Base-by-base conservation (phyloP, 208 protist species). In the Trypanosoma cruzi region DNA sequence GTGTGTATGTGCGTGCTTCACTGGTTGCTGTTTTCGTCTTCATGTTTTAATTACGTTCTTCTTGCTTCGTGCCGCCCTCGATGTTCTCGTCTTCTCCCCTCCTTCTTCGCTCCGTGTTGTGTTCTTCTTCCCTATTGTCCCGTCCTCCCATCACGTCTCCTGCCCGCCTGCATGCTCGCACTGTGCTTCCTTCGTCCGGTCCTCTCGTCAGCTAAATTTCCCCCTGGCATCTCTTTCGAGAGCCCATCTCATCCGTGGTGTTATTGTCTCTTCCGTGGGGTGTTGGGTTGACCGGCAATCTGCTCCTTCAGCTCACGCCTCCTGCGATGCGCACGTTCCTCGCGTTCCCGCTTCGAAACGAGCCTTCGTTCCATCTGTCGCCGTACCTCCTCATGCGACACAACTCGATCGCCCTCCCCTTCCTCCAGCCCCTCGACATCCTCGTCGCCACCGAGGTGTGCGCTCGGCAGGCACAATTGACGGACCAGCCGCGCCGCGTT, bases 351-450 rank as follows among this genome's bases (percentile, higher is more conserved):
- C 76, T 86, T 90, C 22, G 75, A 63, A 10, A 82, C 28, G 18
- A 94, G 82, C 18, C 88, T 89, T 32, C 77, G 52, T 79, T 95
- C 86, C 87, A 96, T 92, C 80, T 95, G 86, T 57, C 69, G 71
- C 22, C 92, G 86, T 46, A 96, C 68, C 26, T 90, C 85, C 52
- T 92, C 88, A 68, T 96, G 92, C 6, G 87, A 94, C 28, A 96
- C 84, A 24, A 96, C 81, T 32, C 79, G 75, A 59, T 92, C 87
- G 42, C 93, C 88, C 34, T 89, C 88, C 4, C 77, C 24, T 7
- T 87, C 85, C 24, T 78, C 75, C 28, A 64, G 18, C 29, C 73
- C 66, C 14, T 84, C 76, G 44, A 31, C 60, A 8, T 59, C 73
- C 18, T 85, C 82, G 36, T 77, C 81, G 42, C 73, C 74, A 55